Percentiles rank a stretch among this genome's conserved stretches.
phyloP scores from a whole-genome alignment of 2,329 filamentous ascomycete species.

The Aschersonia sp. region DNA sequence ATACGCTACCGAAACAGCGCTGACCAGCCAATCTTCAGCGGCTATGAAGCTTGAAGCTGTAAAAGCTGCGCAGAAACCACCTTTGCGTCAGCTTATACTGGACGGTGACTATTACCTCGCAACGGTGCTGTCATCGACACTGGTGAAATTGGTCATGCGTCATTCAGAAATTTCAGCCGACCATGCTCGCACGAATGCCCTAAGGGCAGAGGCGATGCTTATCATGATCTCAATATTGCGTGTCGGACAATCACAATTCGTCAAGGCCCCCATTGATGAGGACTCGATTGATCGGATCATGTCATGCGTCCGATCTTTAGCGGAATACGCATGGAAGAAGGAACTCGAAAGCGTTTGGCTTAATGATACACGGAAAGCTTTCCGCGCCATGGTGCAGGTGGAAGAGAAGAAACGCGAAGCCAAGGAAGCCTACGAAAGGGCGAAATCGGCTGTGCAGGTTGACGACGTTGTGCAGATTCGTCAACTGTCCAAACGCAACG shows the following conservation, averaged over 20 bases:
- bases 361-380: slow-evolving; percentile 87
- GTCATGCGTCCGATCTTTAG: slow-evolving; percentile 85
- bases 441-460: slow-evolving; percentile 86
- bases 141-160: slow-evolving; percentile 96
- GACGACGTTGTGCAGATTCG: slow-evolving; percentile 90
- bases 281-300: slow-evolving; percentile 98
- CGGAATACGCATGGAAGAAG: slow-evolving; percentile 79
- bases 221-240: slow-evolving; percentile 99
- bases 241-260: slow-evolving; percentile 96
- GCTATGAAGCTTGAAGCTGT: slow-evolving; percentile 90
- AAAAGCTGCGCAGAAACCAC: slow-evolving; percentile 92
- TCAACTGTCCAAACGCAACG: slow-evolving; percentile 85
- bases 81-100: slow-evolving; percentile 83
- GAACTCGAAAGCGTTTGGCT: slow-evolving; percentile 87
- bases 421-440: slow-evolving; percentile 83
- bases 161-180: slow-evolving; percentile 88
- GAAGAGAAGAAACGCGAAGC: slow-evolving; percentile 97
- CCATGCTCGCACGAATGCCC: slow-evolving; percentile 73
- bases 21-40: slow-evolving; percentile 82
- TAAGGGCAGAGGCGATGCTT: slow-evolving; percentile 93
- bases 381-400: slow-evolving; percentile 90
- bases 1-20: slow-evolving; percentile 89
- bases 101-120: slow-evolving; percentile 96
- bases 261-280: slow-evolving; percentile 93
- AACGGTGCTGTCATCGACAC: slow-evolving; percentile 84